Evolutionary conservation across 2,329 filamentous ascomycete genomes (phyloP), one percentile per base, ranked within the genome.

Genomic region (Huntiella decipiens): DNA sequence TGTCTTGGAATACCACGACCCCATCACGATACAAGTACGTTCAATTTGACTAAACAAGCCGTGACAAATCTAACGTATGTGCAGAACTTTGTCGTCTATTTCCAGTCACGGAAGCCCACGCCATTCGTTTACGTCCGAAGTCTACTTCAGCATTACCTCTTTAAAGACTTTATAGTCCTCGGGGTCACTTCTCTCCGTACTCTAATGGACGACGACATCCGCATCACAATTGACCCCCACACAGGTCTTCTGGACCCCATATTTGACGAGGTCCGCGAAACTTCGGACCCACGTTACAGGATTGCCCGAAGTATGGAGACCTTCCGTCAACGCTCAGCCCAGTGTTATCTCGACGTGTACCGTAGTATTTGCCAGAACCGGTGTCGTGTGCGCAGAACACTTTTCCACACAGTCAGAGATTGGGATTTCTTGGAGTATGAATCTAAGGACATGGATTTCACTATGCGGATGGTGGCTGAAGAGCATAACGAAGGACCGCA

Each of bases 291-390:
- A 7, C 74, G 84, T 10, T 81, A 83, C 53, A 69, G 77, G 51
- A 77, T 88, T 51, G 74, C 82, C 0, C 67, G 74, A 44, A 68
- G 77, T 44, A 84, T 94, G 70, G 82, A 94, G 53, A 56, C 66
- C 1, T 79, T 80, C 54, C 68, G 76, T 10, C 65, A 72, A 50
- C 63, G 71, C 22, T 70, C 73, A 1, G 74, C 70, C 4, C 66
- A 84, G 59, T 77, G 80, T 0, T 95, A 86, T 56, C 65, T 94
- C 13, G 87, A 95, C 53, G 71, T 92, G 12, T 79, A 91, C 55
- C 76, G 86, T 41, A 80, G 82, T 5, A 68, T 91, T 13, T 93
- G 86, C 55, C 83, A 96, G 57, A 98, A 96, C 56, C 71, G 86
- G 44, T 92, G 85, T 57, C 79, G 91, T 2, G 76, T 93, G 37